These are phyloP conservation scores for Capsella rubella DNA, from an alignment of 441 rosid species.

Conservation along the genomic window DNA sequence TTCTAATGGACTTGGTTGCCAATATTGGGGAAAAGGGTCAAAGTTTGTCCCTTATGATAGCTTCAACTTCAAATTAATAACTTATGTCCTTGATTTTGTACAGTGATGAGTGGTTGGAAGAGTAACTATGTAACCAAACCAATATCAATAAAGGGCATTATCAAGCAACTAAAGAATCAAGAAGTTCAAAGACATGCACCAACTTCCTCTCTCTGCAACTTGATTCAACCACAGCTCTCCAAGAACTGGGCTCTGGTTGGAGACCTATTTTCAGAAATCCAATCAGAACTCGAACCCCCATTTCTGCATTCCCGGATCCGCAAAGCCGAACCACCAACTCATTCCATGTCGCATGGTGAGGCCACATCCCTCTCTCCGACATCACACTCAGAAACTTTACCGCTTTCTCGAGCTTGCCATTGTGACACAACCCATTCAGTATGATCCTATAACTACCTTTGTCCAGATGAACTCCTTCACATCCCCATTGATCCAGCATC, in stretches of 20 bases:
- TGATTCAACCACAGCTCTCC: conserved; percentile 63
- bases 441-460: conserved; percentile 85
- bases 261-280: conserved; percentile 65
- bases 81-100: conserved; percentile 43
- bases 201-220: conserved; percentile 78
- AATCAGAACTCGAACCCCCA: conserved; percentile 52
- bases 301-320: conserved; percentile 57
- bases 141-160: conserved; percentile 33
- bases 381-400: conserved; percentile 58
- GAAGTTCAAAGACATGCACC: conserved; percentile 56
- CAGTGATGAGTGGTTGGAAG: conserved; percentile 19
- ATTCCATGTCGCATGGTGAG: conserved; percentile 83
- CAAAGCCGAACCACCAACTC: conserved; percentile 66
- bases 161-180: conserved; percentile 58
- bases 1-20: conserved; percentile 41
- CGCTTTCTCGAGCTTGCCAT: conserved; percentile 68
- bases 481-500: conserved; percentile 60
- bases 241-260: conserved; percentile 64
- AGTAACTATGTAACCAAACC: conserved; percentile 27
- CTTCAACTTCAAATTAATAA: conserved; percentile 24
- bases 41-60: conserved; percentile 45
- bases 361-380: conserved; percentile 66
- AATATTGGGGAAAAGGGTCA: conserved; percentile 52
- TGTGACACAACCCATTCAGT: conserved; percentile 63
- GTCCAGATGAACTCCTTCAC: conserved; percentile 67